Base-by-base conservation (phyloP, 805 yeast genomes). In the Candida michaelii region DNA sequence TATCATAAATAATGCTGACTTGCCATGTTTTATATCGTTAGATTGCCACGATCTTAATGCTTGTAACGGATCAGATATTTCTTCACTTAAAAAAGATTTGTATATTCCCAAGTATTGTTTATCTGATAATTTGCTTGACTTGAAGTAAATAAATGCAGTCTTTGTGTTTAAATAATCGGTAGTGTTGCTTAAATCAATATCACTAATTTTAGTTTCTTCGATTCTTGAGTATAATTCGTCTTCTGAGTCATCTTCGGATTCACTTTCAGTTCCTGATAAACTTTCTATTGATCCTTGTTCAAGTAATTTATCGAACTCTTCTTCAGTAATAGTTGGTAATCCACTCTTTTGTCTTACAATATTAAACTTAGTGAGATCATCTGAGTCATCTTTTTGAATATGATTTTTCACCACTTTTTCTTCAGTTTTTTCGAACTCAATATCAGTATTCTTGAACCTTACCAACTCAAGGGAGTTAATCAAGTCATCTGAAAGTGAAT, bases 1-100 rank as follows among this genome's bases (percentile, higher is more conserved):
- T 40, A 93, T 78, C 96, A 93, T 88, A 51, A 93, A 77, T 10
- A 93, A 62, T 0, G 95, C 95, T 4, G 96, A 86, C 34, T 73
- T 73, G 3, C 66, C 65, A 0, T 54, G 47, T 3, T 52, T 56
- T n/a, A 32, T 49, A 30, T 33, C 46, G 51, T 39, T 13, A 14
- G 45, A 39, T 8, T 62, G 51, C 74, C 74, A 74, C 23, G 52
- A 36, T 21, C 56, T 53, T n/a, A 87, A 51, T 0, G 74, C 56
- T n/a, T 62, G 64, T 5, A 78, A 48, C 0, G 95, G 93, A 3
- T 65, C 60, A 2, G 63, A 53, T 39, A 38, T 56, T n/a, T 69
- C 66, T 2, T 64, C 59, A 27, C 68, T 68, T 50, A 88, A 79
- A 13, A 85, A 50, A 0, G 82, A 63, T 53, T 88, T 89, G 62